A percentile compares a stretch with the other conserved stretches of the same genome.
Evolutionary conservation across 208 protist genomes (phyloP).

Genomic region (Blastocrithidia nonstop): DNA sequence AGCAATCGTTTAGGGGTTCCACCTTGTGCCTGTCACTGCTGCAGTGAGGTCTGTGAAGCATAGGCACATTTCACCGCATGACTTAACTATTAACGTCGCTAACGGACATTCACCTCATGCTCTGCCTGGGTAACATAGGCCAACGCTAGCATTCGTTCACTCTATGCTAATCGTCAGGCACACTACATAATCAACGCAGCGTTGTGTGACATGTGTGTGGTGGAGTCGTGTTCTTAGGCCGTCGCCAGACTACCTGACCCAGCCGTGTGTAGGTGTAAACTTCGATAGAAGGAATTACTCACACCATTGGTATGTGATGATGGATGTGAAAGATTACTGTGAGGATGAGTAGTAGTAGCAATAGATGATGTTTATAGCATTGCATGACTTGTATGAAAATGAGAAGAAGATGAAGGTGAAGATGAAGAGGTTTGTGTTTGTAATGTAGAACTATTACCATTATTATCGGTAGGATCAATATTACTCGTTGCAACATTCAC

Average conservation of each 20-base stretch:
- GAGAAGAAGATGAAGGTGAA: too few species aligned
- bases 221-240: conserved; percentile 27
- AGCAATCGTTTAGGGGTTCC: conserved; percentile 52
- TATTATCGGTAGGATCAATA: too few species aligned
- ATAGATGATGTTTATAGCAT: too few species aligned
- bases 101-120: conserved; percentile 72
- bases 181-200: conserved; percentile 35
- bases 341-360: too few species aligned
- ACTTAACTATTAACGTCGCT: conserved; percentile 55
- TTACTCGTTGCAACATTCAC: too few species aligned
- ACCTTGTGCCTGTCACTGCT: conserved; percentile 49
- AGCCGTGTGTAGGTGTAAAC: conserved; percentile 31
- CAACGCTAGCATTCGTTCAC: conserved; percentile 74
- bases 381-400: too few species aligned
- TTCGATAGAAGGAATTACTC: conserved; percentile 7
- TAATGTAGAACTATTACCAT: too few species aligned
- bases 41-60: conserved; percentile 64
- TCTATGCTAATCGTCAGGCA: conserved; percentile 48
- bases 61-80: conserved; percentile 77
- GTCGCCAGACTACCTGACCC: conserved; percentile 32
- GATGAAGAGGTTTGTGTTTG: too few species aligned
- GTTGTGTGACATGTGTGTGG: conserved; percentile 3
- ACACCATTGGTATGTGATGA: conserved; percentile 1
- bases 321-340: too few species aligned
- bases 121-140: conserved; percentile 65